Conservation (phyloP, 1,284 basidiomycete species). For the Mycosarcoma maydis region DNA sequence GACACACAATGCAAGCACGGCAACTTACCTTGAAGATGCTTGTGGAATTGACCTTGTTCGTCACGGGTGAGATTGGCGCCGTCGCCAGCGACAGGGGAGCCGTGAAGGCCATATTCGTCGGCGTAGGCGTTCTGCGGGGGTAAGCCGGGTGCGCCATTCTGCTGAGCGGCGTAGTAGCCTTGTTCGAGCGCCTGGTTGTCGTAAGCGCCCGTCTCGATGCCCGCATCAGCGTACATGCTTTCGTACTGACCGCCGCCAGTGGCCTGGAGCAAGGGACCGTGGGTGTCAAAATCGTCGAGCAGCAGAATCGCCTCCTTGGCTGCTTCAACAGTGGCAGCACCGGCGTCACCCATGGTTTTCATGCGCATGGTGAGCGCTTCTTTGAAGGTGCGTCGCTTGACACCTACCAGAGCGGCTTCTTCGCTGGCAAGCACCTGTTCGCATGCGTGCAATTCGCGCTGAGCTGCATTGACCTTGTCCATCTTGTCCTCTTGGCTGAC, state of each 20-base stretch:
- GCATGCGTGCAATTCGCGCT: constrained; percentile 68
- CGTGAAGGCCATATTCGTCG: constrained; percentile 18
- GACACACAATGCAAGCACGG: no score
- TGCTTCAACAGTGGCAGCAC: constrained; percentile 67
- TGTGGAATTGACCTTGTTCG: constrained; percentile 44
- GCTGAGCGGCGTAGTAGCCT: constrained; percentile 35
- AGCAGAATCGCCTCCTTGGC: constrained; percentile 66
- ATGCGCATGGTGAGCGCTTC: constrained; percentile 68
- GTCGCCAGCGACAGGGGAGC: constrained; percentile 28
- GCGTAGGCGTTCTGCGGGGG: constrained; percentile 10
- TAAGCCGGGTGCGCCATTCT: constrained; percentile 7
- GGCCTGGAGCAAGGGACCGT: constrained; percentile 52
- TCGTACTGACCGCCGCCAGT: constrained; percentile 50
- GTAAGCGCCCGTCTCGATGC: constrained; percentile 34
- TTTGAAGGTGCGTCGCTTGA: constrained; percentile 68
- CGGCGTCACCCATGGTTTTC: constrained; percentile 68
- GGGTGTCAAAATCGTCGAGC: constrained; percentile 65
- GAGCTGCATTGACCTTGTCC: constrained; percentile 65
- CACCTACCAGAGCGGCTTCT: constrained; percentile 65
- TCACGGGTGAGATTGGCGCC: constrained; percentile 35
- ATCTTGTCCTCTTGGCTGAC: constrained; percentile 62
- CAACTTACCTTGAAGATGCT: constrained; percentile 42
- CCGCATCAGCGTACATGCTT: constrained; percentile 48
- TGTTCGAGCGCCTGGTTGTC: constrained; percentile 29
- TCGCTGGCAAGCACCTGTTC: constrained; percentile 67